These are phyloP conservation scores for Mycogone perniciosa DNA, from an alignment of 2,329 filamentous ascomycete species.

Conservation along the genomic window DNA sequence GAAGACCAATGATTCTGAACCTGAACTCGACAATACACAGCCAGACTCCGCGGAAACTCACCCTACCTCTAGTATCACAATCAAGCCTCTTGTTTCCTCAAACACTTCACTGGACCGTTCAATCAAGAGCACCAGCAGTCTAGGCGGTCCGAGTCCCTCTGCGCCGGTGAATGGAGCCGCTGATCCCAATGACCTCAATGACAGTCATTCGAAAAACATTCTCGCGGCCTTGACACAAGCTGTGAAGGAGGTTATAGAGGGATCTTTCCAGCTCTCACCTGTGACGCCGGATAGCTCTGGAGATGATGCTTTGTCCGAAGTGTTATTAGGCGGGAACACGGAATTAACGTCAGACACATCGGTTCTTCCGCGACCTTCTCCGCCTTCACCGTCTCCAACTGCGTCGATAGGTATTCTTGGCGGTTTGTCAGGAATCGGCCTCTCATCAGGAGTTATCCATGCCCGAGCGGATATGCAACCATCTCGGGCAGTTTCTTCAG, in stretches of 20 bases:
- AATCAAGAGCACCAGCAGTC: no score
- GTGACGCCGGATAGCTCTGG: background rate
- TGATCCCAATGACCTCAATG: background rate
- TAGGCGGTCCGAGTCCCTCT: background rate
- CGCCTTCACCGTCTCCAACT: background rate
- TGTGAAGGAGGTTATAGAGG: slow-evolving; percentile 9
- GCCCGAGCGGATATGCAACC: background rate
- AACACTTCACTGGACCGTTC: no score
- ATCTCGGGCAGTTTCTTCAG: background rate
- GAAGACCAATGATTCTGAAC: background rate
- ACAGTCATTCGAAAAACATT: background rate
- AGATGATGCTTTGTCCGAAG: slow-evolving; percentile 4
- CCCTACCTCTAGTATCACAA: background rate
- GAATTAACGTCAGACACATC: background rate
- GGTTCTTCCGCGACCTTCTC: background rate
- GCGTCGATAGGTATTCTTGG: slow-evolving; percentile 1
- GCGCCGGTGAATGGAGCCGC: background rate
- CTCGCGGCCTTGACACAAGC: slow-evolving; percentile 15
- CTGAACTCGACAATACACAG: background rate
- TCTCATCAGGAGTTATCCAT: background rate
- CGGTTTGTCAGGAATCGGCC: background rate
- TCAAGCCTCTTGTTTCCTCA: background rate
- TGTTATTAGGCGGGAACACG: background rate
- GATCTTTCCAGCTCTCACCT: background rate
- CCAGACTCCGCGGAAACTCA: background rate